Evolutionary conservation across 306 rosid genomes (phyloP), one percentile per base, ranked within the genome.

Genomic region (Dryas octopetala): DNA sequence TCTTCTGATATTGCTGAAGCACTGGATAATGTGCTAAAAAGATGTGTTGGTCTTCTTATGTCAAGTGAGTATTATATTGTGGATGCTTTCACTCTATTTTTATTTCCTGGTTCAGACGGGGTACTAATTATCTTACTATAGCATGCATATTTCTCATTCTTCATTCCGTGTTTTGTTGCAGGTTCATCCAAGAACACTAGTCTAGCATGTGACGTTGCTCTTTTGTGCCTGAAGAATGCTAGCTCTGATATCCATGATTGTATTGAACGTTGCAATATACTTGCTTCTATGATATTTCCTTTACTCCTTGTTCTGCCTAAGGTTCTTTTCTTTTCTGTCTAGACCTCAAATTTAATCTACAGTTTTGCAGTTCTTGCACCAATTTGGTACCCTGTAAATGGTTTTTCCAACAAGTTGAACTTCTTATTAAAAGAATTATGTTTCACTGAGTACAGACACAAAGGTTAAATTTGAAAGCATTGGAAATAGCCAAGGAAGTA

Each of bases 211-310:
- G 88, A 87, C 68, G 91, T 91, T 80, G 91, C 95, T 67, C 19
- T 87, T 63, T 74, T 74, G 61, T 88, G 97, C 85, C 83, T 94
- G 52, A 81, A 82, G 75, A 88, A 81, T 41, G 86, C 87, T 73
- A 79, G 85, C 26, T 79, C 85, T 49, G 73, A 71, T 76, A 79
- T 71, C 53, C 62, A 46, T 46, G 85, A 75, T 77, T 80, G 61
- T 69, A 53, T 44, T 54, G 84, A 87, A 57, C 59, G 74, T 82
- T 65, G 82, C 78, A 72, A 83, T 75, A 82, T 15, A 48, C 43
- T 86, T 54, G 86, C 89, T 84, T 86, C 86, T 38, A 72, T 88
- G 91, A 81, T 88, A 45, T 91, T 89, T 82, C 97, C 98, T 7
- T 55, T 91, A 59, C 96, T 94, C 75, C 70, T 94, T 79, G 77